A percentile compares a stretch with the other conserved stretches of the same genome.
Evolutionary conservation across 169 alveolate species (phyloP).

Genomic region (Cardiosporidium cionae): DNA sequence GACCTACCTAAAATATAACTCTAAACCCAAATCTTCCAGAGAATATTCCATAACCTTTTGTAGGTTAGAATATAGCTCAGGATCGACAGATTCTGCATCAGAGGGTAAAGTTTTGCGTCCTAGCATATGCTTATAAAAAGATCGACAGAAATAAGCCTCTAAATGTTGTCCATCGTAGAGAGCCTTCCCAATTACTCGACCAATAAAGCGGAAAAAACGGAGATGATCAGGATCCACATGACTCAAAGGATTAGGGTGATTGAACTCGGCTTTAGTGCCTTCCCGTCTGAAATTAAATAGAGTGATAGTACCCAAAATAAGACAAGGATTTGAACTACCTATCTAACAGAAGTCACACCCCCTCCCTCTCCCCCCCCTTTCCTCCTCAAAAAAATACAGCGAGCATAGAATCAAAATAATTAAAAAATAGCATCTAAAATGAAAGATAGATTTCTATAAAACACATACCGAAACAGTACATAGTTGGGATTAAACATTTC

Average conservation of each 20-base stretch:
- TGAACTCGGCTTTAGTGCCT: conserved; percentile 80
- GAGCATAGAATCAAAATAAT: no score
- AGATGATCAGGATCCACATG: conserved; percentile 89
- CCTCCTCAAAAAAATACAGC: no score
- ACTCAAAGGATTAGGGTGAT: conserved; percentile 92
- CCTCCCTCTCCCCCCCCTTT: no score
- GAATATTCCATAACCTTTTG: conserved; percentile 86
- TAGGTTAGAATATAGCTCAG: conserved; percentile 88
- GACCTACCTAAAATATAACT: conserved; percentile 55
- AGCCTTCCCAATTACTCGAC: conserved; percentile 97
- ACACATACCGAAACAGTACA: conserved; percentile 76
- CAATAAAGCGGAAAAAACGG: conserved; percentile 93
- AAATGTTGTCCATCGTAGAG: conserved; percentile 89
- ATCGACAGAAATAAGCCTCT: conserved; percentile 95
- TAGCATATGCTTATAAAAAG: conserved; percentile 94
- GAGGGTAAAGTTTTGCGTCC: conserved; percentile 87
- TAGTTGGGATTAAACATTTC: conserved; percentile 98
- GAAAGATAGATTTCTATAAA: no score
- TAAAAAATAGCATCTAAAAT: no score
- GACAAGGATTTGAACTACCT: no score
- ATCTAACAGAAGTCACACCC: no score
- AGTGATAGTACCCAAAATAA: conserved; percentile 39
- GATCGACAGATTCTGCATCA: conserved; percentile 97
- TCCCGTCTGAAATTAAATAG: conserved; percentile 79
- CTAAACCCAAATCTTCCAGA: conserved; percentile 77